Evolutionary conservation across 352 stramenopile species (phyloP).

Genomic region (Plasmopara muralis): DNA sequence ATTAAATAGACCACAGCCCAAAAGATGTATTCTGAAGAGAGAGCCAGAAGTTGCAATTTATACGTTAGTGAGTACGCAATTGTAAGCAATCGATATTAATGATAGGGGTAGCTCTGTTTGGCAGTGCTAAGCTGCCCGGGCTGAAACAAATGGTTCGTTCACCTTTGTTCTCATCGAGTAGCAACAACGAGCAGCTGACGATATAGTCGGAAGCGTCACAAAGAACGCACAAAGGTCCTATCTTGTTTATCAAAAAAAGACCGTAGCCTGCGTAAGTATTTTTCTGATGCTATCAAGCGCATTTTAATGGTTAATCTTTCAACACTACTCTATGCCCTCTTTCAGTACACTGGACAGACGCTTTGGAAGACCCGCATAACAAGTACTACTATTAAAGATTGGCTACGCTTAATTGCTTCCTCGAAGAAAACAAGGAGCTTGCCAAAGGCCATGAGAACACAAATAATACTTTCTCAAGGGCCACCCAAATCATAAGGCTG

Average conservation of each 20-base stretch:
- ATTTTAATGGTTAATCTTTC: neutral
- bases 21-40: too few species aligned
- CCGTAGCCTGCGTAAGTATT: neutral
- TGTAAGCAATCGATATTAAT: neutral
- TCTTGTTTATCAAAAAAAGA: neutral
- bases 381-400: too few species aligned
- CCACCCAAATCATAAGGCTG: too few species aligned
- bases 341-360: too few species aligned
- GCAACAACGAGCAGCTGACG: neutral
- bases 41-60: too few species aligned
- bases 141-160: neutral
- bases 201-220: neutral
- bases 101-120: neutral
- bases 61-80: neutral
- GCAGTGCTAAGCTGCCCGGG: neutral
- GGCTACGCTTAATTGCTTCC: too few species aligned
- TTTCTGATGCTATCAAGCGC: neutral
- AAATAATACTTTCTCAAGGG: too few species aligned
- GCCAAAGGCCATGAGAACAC: too few species aligned
- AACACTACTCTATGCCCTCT: too few species aligned
- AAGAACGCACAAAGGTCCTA: slow-evolving; percentile 1
- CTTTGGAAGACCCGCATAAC: too few species aligned
- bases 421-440: too few species aligned
- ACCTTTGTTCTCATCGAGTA: neutral
- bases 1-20: too few species aligned